Conservation (phyloP, 2,329 filamentous ascomycete species). For the Colletotrichum gloeosporioides region DNA sequence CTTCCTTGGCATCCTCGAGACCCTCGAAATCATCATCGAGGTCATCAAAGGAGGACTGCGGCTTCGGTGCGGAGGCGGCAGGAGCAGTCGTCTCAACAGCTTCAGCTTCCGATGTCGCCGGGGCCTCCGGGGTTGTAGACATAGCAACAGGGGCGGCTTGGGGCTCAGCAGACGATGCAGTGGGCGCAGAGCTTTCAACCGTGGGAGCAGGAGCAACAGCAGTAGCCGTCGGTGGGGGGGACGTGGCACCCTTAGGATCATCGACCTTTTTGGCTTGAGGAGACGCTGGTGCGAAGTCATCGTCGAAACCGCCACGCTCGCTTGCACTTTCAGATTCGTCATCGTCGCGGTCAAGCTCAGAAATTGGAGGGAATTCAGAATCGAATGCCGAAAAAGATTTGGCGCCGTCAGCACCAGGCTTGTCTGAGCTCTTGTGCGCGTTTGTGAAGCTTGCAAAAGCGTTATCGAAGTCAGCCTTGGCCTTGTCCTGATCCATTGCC, state of each 20-base stretch:
- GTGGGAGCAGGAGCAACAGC: conserved; percentile 28
- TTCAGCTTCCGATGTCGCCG: neutral
- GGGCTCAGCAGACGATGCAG: neutral
- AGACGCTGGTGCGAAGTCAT: conserved; percentile 81
- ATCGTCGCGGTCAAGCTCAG: conserved; percentile 75
- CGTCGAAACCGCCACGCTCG: conserved; percentile 86
- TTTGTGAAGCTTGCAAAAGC: conserved; percentile 79
- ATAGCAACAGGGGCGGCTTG: conserved; percentile 22
- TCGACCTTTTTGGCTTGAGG: conserved; percentile 41
- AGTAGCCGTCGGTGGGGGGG: conserved; percentile 30
- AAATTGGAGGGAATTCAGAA: conserved; percentile 91
- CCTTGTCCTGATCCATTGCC: conserved; percentile 59
- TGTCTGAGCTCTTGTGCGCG: conserved; percentile 55
- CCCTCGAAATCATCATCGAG: conserved; percentile 84
- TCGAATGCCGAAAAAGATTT: conserved; percentile 62
- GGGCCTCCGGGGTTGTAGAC: neutral
- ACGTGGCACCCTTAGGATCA: conserved; percentile 20
- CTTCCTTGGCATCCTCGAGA: conserved; percentile 84
- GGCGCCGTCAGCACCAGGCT: conserved; percentile 42
- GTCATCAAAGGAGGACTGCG: conserved; percentile 69
- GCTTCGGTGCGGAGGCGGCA: conserved; percentile 36
- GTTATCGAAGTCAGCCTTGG: conserved; percentile 83
- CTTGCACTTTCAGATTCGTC: conserved; percentile 79
- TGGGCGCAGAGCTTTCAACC: neutral
- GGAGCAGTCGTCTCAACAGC: neutral